Evolutionary conservation across 2,329 filamentous ascomycete species (phyloP), one percentile per base, ranked within the genome.

Genomic region (Sphaerostilbella broomeana): DNA sequence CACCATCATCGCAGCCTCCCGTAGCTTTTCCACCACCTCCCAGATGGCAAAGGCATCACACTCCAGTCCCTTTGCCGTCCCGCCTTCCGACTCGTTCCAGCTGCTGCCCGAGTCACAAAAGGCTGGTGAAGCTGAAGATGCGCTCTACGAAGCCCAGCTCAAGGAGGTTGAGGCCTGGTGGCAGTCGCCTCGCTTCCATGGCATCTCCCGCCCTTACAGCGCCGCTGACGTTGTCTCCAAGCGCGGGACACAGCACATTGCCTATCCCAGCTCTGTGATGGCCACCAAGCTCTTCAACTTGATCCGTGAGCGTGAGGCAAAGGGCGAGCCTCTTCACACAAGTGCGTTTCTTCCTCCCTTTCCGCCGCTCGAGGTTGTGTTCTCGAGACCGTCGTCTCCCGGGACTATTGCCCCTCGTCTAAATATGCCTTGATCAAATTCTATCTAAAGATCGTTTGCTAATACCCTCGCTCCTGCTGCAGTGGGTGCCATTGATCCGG

Each of bases 401-500:
- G 19, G 18, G 22, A 5, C 10, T n/a, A 34, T 25, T 5, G 24
- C n/a, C 25, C 6, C 25, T 13, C 11, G 5, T 28, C 6, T 7
- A 6, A 13, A 6, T n/a, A 5, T 11, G 8, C 10, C 17, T 16
- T 10, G 5, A 3, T 20, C 10, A n/a, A 15, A 5, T 22, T 1
- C 8, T 6, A 35, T 11, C 13, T 16, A 25, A 3, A 4, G 18
- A 11, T 12, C 8, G n/a, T 11, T 2, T 11, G 24, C 42, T 41
- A 24, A 41, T 6, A 18, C 2, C 8, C 6, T 15, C 4, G 3
- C 4, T 18, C 6, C 15, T 12, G 16, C 22, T 24, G 17, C 46
- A 90, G 86, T 98, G 84, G 92, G 92, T 52, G 92, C 89, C 44
- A 94, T 98, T 64, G 92, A 98, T 58, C 92, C 92, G n/a, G 81